Conservation (phyloP, 805 yeast species). For the Saitoella complicata region DNA sequence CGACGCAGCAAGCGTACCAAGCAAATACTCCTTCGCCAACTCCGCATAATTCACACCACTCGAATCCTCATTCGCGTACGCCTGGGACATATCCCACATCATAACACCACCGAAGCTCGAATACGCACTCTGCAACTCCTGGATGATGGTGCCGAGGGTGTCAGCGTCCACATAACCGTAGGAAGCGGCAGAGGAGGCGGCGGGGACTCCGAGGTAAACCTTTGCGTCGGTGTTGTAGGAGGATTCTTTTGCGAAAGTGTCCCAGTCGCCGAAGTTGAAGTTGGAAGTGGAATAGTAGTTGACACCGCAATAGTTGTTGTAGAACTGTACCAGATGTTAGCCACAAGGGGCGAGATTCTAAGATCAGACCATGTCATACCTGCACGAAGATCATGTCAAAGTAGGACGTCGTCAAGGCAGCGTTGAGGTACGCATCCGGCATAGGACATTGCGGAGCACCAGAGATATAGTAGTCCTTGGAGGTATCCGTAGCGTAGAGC, state of each 20-base stretch:
- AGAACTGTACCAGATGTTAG: slow-evolving; percentile 28
- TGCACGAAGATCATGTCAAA: slow-evolving; percentile 75
- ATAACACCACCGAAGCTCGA: slow-evolving; percentile 53
- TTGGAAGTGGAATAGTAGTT: slow-evolving; percentile 17
- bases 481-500: slow-evolving; percentile 32
- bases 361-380: slow-evolving; percentile 3
- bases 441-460: slow-evolving; percentile 90
- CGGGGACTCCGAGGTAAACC: slow-evolving; percentile 64
- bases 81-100: slow-evolving; percentile 75
- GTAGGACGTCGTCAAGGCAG: slow-evolving; percentile 46
- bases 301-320: slow-evolving; percentile 65
- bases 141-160: slow-evolving; percentile 17
- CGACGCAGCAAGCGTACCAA: background rate
- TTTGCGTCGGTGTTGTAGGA: slow-evolving; percentile 57
- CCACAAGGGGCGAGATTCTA: no score
- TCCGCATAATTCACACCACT: slow-evolving; percentile 30
- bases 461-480: slow-evolving; percentile 53
- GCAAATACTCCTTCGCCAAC: slow-evolving; percentile 25
- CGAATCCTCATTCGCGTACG: slow-evolving; percentile 29
- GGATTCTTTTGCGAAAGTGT: slow-evolving; percentile 28
- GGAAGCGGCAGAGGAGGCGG: slow-evolving; percentile 35
- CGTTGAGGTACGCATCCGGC: slow-evolving; percentile 60
- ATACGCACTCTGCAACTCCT: slow-evolving; percentile 18
- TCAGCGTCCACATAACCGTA: slow-evolving; percentile 37
- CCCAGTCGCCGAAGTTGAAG: slow-evolving; percentile 46